These are phyloP conservation scores for Tardiomyces digboiensis DNA, from an alignment of 1,139 yeast species.

Conservation along the genomic window DNA sequence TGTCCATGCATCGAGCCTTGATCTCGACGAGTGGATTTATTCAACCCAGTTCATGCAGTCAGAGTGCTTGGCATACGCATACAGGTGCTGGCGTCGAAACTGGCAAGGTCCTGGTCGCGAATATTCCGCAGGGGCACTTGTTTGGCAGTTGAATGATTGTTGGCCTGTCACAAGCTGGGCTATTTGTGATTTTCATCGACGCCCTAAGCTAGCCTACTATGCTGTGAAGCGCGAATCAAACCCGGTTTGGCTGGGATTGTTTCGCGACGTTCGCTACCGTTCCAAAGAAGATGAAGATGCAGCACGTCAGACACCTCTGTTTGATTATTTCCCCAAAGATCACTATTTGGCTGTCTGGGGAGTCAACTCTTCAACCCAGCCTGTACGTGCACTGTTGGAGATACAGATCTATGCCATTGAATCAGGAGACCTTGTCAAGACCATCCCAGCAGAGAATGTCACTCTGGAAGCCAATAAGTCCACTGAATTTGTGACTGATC, in stretches of 20 bases:
- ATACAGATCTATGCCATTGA: conserved; percentile 27
- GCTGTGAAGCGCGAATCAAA: conserved; percentile 36
- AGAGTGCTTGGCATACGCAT: conserved; percentile 40
- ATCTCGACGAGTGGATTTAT: conserved; percentile 36
- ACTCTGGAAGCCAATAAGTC: conserved; percentile 27
- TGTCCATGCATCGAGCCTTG: conserved; percentile 25
- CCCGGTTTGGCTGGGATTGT: conserved; percentile 31
- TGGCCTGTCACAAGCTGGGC: conserved; percentile 45
- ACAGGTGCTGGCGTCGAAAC: conserved; percentile 36
- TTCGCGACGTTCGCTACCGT: conserved; percentile 25
- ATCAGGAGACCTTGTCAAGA: conserved; percentile 23
- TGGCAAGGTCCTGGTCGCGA: conserved; percentile 33
- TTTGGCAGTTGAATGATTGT: conserved; percentile 45
- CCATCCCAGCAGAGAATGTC: conserved; percentile 10
- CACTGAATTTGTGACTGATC: conserved; percentile 22
- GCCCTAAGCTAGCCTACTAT: conserved; percentile 38
- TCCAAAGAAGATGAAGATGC: conserved; percentile 6
- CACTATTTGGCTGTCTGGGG: conserved; percentile 37
- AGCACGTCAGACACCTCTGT: not conserved
- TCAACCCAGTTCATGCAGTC: conserved; percentile 42
- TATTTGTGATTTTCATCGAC: conserved; percentile 31
- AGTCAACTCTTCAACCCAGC: conserved; percentile 25
- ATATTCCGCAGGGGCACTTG: conserved; percentile 35
- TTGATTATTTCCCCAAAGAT: conserved; percentile 1
- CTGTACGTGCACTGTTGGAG: conserved; percentile 19